A percentile compares a stretch with the other conserved stretches of the same genome.
Conservation (phyloP, 805 yeast species). For the Candida multigemmis region DNA sequence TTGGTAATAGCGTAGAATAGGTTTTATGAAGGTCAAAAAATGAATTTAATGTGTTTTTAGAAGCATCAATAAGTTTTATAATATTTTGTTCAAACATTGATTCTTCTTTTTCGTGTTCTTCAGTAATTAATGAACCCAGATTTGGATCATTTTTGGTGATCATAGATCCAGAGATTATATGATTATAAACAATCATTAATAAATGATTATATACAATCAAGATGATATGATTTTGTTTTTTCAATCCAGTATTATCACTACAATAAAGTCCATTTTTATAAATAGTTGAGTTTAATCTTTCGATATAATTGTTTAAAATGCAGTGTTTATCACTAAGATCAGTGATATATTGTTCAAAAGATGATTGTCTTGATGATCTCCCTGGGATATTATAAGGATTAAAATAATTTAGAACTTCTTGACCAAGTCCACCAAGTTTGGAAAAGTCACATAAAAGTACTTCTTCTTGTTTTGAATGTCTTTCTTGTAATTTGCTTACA, state of each 20-base stretch:
- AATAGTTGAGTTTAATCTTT: constrained; percentile 27
- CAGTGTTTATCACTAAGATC: constrained; percentile 9
- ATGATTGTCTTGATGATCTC: constrained; percentile 4
- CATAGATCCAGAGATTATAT: constrained; percentile 33
- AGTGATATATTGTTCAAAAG: constrained; percentile 6
- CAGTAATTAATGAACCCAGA: not conserved
- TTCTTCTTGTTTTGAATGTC: constrained; percentile 23
- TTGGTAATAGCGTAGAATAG: constrained; percentile 34
- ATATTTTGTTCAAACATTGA: constrained; percentile 27
- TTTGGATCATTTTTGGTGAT: constrained; percentile 1
- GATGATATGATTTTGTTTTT: constrained; percentile 27
- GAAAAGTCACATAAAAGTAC: constrained; percentile 36
- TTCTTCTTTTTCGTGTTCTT: constrained; percentile 10
- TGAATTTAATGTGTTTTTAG: constrained; percentile 38
- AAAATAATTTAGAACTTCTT: constrained; percentile 36
- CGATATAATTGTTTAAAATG: constrained; percentile 31
- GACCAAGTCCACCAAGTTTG: constrained; percentile 38
- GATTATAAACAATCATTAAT: constrained; percentile 43
- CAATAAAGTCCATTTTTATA: constrained; percentile 30
- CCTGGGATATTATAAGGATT: constrained; percentile 13
- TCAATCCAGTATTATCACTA: constrained; percentile 5
- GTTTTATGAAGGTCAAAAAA: constrained; percentile 30
- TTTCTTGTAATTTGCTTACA: constrained; percentile 10
- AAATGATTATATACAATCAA: constrained; percentile 42
- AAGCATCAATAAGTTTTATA: constrained; percentile 31